Percentiles rank a stretch among this genome's conserved stretches.
These are phyloP conservation scores for Mucor racemosus DNA, from an alignment of 371 early-diverging fungal species.

Conservation along the genomic window DNA sequence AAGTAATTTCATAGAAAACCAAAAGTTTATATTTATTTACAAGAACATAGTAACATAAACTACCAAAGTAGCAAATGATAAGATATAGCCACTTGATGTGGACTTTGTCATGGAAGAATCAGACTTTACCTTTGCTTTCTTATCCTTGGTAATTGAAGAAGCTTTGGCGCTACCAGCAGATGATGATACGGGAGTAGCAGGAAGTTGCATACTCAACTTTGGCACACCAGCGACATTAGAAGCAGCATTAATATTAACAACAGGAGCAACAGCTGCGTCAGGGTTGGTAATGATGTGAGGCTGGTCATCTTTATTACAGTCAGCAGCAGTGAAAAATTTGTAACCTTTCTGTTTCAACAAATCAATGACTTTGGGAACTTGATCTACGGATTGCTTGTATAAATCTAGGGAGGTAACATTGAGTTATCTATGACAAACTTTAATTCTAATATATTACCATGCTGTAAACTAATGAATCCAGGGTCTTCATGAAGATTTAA, in stretches of 20 bases:
- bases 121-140: neutral
- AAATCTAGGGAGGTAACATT: constrained; percentile 2
- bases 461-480: constrained; percentile 51
- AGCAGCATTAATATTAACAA: neutral
- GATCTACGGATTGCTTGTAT: constrained; percentile 39
- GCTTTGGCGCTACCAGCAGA: neutral
- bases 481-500: constrained; percentile 46
- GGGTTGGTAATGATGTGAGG: constrained; percentile 27
- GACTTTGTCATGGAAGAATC: neutral
- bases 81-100: neutral
- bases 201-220: neutral
- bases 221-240: neutral
- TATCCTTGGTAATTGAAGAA: neutral
- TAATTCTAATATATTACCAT: constrained; percentile 29
- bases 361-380: constrained; percentile 44
- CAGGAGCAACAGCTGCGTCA: neutral
- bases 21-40: neutral
- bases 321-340: constrained; percentile 43
- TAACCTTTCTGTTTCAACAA: constrained; percentile 32
- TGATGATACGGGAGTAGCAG: neutral
- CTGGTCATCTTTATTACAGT: constrained; percentile 38
- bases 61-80: constrained; percentile 5
- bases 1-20: too few relatives aligned
- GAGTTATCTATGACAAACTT: neutral
- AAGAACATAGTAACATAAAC: neutral